phyloP scores from a whole-genome alignment of 805 yeast species.

The Ogataea zsoltii region DNA sequence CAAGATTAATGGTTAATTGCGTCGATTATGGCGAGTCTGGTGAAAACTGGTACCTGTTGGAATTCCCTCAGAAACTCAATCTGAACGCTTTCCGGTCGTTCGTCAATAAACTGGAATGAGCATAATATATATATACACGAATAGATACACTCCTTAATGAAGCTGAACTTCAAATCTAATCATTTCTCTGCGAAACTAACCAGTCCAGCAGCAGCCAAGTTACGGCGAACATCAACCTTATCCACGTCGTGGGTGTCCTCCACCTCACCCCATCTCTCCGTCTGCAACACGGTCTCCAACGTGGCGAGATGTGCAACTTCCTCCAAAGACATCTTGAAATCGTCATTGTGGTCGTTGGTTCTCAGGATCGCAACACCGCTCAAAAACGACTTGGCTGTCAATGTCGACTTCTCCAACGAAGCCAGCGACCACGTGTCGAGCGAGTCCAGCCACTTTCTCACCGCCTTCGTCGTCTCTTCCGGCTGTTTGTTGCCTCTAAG shows the following conservation, averaged over 20 bases:
- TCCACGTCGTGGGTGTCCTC: slow-evolving; percentile 99
- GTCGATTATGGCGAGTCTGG: slow-evolving; percentile 17
- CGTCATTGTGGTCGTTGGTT: slow-evolving; percentile 34
- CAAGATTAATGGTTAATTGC: slow-evolving; percentile 15
- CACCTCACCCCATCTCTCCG: slow-evolving; percentile 95
- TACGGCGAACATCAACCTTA: slow-evolving; percentile 82
- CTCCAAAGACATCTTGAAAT: slow-evolving; percentile 49
- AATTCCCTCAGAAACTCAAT: slow-evolving; percentile 14
- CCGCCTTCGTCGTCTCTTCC: slow-evolving; percentile 58
- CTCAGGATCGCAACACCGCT: slow-evolving; percentile 73
- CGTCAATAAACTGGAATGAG: slow-evolving; percentile 2
- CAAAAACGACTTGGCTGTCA: slow-evolving; percentile 82
- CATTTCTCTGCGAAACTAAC: slow-evolving; percentile 37
- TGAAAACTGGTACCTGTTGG: slow-evolving; percentile 13
- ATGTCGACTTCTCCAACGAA: slow-evolving; percentile 86
- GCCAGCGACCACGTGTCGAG: slow-evolving; percentile 78
- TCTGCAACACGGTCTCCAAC: slow-evolving; percentile 81
- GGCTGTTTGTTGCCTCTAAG: slow-evolving; percentile 78
- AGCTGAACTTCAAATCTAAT: too few relatives aligned
- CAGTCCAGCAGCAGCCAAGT: slow-evolving; percentile 75
- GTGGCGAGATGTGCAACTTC: slow-evolving; percentile 77
- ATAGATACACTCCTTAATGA: too few relatives aligned
- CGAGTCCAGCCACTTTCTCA: slow-evolving; percentile 58
- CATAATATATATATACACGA: background rate
- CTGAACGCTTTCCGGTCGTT: slow-evolving; percentile 7